Conservation (phyloP, 75 land plant genomes). For the Cunninghamia lanceolata region DNA sequence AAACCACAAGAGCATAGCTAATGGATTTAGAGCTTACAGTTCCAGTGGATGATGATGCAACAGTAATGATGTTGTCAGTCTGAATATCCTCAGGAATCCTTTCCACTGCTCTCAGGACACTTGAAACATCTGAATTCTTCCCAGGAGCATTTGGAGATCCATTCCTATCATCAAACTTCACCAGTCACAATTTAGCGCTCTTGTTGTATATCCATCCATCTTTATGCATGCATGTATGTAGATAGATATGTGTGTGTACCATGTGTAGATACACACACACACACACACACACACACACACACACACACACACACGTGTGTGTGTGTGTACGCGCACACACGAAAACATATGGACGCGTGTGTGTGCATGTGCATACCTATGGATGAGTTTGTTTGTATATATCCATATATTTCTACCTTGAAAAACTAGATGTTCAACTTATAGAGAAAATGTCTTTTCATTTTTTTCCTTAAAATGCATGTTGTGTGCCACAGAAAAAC, state of each 20-base stretch:
- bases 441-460: no score
- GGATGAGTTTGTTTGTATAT: no score
- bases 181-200: background rate
- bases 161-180: conserved; percentile 5
- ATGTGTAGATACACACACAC: no score
- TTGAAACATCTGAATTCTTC: background rate
- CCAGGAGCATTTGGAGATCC: background rate
- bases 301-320: no score
- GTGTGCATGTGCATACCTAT: no score
- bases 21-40: background rate
- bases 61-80: background rate
- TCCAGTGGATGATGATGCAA: conserved; percentile 1
- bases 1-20: background rate
- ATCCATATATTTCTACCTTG: background rate
- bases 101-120: background rate
- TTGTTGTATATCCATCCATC: background rate
- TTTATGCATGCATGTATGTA: background rate
- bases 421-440: background rate
- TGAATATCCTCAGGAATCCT: background rate
- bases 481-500: no score
- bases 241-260: no score
- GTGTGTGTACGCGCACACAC: no score
- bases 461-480: no score
- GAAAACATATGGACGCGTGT: no score
- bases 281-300: no score